These are phyloP conservation scores for Trichaptum fuscoviolaceum DNA, from an alignment of 768 basidiomycete genomes.

Conservation along the genomic window DNA sequence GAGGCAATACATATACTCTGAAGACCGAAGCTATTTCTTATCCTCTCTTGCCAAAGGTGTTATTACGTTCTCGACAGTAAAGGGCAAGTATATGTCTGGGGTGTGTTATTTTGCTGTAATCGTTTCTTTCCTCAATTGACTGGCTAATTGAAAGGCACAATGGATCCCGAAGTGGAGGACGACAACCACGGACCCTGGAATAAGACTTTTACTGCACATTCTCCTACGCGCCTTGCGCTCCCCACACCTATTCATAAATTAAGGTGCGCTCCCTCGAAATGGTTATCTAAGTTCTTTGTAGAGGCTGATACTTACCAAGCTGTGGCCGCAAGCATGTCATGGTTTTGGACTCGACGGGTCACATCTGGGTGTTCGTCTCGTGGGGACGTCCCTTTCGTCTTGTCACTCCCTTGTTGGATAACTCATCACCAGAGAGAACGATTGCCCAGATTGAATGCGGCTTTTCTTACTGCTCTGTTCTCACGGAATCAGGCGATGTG, in stretches of 20 bases:
- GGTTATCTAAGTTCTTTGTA: constrained; percentile 1
- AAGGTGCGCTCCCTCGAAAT: constrained; percentile 41
- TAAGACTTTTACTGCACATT: constrained; percentile 30
- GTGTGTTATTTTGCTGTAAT: too few relatives aligned
- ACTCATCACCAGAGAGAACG: constrained; percentile 38
- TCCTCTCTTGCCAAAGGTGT: too few relatives aligned
- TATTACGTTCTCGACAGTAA: too few relatives aligned
- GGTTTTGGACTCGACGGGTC: constrained; percentile 50
- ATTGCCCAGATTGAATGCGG: constrained; percentile 63
- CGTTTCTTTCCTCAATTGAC: too few relatives aligned
- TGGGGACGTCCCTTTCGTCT: constrained; percentile 79
- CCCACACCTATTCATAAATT: constrained; percentile 55
- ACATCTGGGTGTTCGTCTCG: constrained; percentile 69
- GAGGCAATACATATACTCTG: too few relatives aligned
- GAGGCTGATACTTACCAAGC: constrained; percentile 29
- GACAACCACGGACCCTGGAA: background rate
- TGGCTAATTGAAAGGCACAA: constrained; percentile 25
- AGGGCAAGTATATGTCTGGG: too few relatives aligned
- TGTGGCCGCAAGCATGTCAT: constrained; percentile 75
- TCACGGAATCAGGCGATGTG: constrained; percentile 65
- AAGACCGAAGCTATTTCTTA: too few relatives aligned
- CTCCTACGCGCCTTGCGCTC: constrained; percentile 54
- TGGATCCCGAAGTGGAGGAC: constrained; percentile 61
- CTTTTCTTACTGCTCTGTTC: constrained; percentile 60
- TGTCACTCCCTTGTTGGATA: constrained; percentile 32